Conservation (phyloP, 331 rosid species). For the Acacia pycnantha region DNA sequence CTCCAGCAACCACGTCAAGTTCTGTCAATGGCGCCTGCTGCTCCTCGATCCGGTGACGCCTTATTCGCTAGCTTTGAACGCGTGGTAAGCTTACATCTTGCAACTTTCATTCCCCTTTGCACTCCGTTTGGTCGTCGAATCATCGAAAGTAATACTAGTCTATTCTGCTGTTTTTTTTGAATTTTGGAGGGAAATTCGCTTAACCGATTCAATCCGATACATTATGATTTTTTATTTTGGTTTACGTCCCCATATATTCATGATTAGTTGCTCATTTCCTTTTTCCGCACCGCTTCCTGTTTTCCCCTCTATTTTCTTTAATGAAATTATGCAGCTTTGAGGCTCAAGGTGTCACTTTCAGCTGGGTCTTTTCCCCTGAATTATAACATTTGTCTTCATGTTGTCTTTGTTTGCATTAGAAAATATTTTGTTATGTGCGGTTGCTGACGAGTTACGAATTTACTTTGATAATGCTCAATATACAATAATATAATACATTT, state of each 20-base stretch:
- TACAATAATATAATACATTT: background rate
- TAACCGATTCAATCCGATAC: background rate
- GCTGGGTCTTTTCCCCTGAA: background rate
- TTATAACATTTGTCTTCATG: background rate
- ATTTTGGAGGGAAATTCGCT: background rate
- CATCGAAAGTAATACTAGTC: background rate
- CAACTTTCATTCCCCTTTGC: background rate
- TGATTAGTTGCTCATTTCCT: background rate
- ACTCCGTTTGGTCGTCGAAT: conserved; percentile 16
- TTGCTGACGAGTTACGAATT: background rate
- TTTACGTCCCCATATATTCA: background rate
- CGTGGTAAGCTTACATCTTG: conserved; percentile 46
- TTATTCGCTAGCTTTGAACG: conserved; percentile 64
- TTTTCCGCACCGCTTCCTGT: background rate
- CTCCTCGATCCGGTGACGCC: conserved; percentile 70
- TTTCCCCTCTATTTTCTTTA: background rate
- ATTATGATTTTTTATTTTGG: background rate
- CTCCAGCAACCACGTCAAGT: conserved; percentile 21
- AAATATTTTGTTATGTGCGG: background rate
- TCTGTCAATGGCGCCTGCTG: conserved; percentile 60
- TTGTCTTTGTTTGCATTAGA: background rate
- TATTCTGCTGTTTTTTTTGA: background rate
- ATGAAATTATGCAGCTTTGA: background rate
- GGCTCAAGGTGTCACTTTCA: background rate
- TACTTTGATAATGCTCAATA: background rate